Base-by-base conservation (phyloP, 1,139 yeast species). In the Sugiyamaella novakii region DNA sequence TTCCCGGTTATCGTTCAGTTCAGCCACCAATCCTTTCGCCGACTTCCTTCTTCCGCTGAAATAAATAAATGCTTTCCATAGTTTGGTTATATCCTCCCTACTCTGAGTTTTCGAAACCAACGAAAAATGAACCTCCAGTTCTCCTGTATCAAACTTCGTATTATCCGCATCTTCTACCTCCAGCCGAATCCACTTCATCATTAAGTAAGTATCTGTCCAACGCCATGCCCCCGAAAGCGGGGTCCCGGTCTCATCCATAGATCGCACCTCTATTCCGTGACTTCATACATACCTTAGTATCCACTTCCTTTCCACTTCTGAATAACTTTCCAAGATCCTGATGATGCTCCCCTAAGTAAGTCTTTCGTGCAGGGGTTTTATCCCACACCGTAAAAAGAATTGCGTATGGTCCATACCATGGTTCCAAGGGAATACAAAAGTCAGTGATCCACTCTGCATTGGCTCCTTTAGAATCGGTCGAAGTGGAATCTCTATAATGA, bases 331-430 rank as follows among this genome's bases (percentile, higher is more conserved):
- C 54, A 4, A 80, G 55, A n/a, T 71, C 68, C 12, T 82, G 54
- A 31, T 82, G 63, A 21, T 77, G 65, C 55, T 81, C 87, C 1
- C 87, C 87, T 47, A 82, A 63, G 59, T 81, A 82, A 47, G 71
- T 74, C 51, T 66, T 64, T 14, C 63, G 52, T 35, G 58, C 54
- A 14, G 62, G 53, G 33, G 65, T 67, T 44, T 67, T 64, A 50
- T 66, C 70, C 74, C 74, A 70, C 17, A 66, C 67, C 1, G 68
- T 69, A 15, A 71, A 56, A 22, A 65, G 66, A 2, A 72, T 31
- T 0, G 60, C 56, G 18, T n/a, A 53, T 18, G 50, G 49, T 50
- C 54, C 41, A 52, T 34, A 48, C 62, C 62, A 59, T 6, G 51
- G 49, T 18, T 50, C 37, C 6, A 65, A 46, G 5, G 70, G 62